Evolutionary conservation across 2,329 filamentous ascomycete genomes (phyloP).

Genomic region (Alternaria tenuissima): DNA sequence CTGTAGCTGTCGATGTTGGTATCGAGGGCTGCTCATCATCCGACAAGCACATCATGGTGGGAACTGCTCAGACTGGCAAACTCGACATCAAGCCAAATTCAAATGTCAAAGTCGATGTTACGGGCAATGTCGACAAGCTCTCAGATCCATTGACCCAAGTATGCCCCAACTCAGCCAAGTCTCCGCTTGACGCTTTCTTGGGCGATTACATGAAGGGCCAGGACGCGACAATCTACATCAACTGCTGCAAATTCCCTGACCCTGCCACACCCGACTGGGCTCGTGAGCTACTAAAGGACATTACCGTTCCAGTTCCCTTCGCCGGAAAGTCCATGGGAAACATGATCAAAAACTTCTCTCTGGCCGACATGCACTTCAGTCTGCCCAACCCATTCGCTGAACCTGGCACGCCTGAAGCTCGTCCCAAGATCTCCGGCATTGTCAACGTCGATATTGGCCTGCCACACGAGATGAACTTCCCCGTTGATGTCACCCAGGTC

Average conservation of each 20-base stretch:
- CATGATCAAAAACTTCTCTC: constrained; percentile 85
- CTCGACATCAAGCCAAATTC: constrained; percentile 73
- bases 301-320: constrained; percentile 85
- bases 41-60: constrained; percentile 79
- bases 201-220: constrained; percentile 82
- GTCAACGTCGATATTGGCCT: constrained; percentile 80
- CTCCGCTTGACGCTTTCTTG: constrained; percentile 84
- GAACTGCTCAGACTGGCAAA: constrained; percentile 73
- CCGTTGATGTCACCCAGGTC: constrained; percentile 78
- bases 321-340: constrained; percentile 82
- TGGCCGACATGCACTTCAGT: constrained; percentile 85
- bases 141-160: constrained; percentile 74
- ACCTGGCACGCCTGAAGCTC: constrained; percentile 73
- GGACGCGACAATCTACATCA: constrained; percentile 80
- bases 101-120: constrained; percentile 73
- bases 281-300: constrained; percentile 77
- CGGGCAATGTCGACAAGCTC: constrained; percentile 75
- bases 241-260: constrained; percentile 74
- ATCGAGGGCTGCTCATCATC: constrained; percentile 79
- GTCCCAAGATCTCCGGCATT: constrained; percentile 82
- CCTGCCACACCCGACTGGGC: constrained; percentile 82
- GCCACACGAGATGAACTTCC: constrained; percentile 87
- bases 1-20: constrained; percentile 83
- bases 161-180: constrained; percentile 80
- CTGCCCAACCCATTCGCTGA: constrained; percentile 83